A percentile compares a stretch with the other conserved stretches of the same genome.
Conservation (phyloP, 148 eudicot genomes). For the Amaranthus hypochondriacus region DNA sequence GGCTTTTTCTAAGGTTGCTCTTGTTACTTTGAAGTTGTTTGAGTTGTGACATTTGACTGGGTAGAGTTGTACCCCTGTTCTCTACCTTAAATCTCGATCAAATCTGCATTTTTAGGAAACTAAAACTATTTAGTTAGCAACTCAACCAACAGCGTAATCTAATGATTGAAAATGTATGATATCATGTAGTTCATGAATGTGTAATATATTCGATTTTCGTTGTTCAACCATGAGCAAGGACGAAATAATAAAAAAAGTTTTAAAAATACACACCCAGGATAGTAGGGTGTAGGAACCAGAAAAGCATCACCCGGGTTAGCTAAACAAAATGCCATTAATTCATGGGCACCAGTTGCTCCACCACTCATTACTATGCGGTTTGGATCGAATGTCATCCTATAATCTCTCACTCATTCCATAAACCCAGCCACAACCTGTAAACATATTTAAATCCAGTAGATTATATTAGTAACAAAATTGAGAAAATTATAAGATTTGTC, state of each 20-base stretch:
- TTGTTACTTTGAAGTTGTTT: constrained; percentile 33
- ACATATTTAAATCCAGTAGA: background rate
- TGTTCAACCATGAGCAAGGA: no score
- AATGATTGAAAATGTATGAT: no score
- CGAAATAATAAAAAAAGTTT: background rate
- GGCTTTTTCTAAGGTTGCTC: constrained; percentile 5
- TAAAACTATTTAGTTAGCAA: no score
- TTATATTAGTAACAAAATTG: no score
- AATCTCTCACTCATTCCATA: constrained; percentile 47
- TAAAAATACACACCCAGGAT: constrained; percentile 28
- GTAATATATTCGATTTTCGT: no score
- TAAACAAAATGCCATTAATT: constrained; percentile 37
- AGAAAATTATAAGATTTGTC: no score
- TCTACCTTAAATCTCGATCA: constrained; percentile 46
- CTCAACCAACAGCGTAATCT: no score
- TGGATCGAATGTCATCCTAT: constrained; percentile 32
- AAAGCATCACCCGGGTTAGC: constrained; percentile 45
- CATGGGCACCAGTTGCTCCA: constrained; percentile 51
- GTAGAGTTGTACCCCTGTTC: constrained; percentile 38
- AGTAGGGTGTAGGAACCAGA: background rate
- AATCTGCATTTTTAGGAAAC: constrained; percentile 29
- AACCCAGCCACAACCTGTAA: constrained; percentile 41
- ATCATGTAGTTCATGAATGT: no score
- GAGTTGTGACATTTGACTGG: constrained; percentile 39
- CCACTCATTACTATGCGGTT: constrained; percentile 43